These are phyloP conservation scores for Plantago ovata DNA, from an alignment of 257 asterid genomes.

Conservation along the genomic window DNA sequence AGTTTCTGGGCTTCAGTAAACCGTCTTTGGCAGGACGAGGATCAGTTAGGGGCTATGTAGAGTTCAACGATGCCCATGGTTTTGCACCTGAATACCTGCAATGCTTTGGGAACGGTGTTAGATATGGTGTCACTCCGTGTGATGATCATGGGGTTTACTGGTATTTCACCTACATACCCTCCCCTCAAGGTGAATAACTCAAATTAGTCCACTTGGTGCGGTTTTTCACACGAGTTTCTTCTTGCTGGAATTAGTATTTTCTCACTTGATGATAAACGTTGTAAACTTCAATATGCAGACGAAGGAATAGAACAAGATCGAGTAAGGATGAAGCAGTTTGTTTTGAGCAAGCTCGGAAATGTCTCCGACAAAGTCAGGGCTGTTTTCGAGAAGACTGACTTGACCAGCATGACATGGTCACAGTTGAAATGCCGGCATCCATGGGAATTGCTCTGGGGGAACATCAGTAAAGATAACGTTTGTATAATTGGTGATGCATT, in stretches of 20 bases:
- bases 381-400: background rate
- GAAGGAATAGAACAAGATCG: conserved; percentile 9
- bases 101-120: background rate
- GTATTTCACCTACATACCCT: background rate
- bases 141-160: conserved; percentile 5
- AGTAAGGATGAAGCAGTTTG: conserved; percentile 14
- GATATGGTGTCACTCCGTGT: conserved; percentile 10
- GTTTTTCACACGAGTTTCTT: too few relatives aligned
- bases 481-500: conserved; percentile 16
- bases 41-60: conserved; percentile 5
- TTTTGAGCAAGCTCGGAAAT: conserved; percentile 15
- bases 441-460: conserved; percentile 13
- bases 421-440: conserved; percentile 10
- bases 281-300: conserved; percentile 5
- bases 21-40: conserved; percentile 9
- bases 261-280: too few relatives aligned
- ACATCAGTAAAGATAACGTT: conserved; percentile 16
- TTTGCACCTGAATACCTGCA: conserved; percentile 1
- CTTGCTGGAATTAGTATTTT: too few relatives aligned
- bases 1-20: conserved; percentile 8
- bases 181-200: background rate
- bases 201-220: too few relatives aligned
- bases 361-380: background rate
- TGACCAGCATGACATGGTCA: conserved; percentile 3
- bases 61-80: conserved; percentile 1